These are phyloP conservation scores for Rhizophagus sp. DNA, from an alignment of 192 early-diverging fungal genomes.

Conservation along the genomic window DNA sequence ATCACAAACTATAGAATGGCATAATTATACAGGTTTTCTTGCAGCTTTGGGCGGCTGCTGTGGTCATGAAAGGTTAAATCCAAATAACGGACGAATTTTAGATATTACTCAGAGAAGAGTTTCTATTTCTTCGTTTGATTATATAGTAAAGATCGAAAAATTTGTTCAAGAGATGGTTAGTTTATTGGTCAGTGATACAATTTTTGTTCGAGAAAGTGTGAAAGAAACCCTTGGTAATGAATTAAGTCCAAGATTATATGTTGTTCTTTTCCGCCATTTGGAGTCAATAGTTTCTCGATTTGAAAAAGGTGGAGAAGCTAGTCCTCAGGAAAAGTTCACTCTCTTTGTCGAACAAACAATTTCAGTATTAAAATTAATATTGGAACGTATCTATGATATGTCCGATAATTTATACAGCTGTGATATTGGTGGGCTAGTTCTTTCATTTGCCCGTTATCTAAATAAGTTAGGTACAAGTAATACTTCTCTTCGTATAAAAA, in stretches of 20 bases:
- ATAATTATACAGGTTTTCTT: slow-evolving; percentile 82
- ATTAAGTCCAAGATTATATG: slow-evolving; percentile 64
- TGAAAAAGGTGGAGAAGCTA: slow-evolving; percentile 55
- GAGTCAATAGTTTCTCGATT: slow-evolving; percentile 59
- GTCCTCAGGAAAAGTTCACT: slow-evolving; percentile 57
- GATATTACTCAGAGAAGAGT: slow-evolving; percentile 22
- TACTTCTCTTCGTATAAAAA: slow-evolving; percentile 65
- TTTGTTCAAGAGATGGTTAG: slow-evolving; percentile 74
- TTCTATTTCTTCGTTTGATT: slow-evolving; percentile 35
- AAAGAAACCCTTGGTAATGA: slow-evolving; percentile 79
- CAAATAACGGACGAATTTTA: neutral
- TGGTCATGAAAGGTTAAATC: slow-evolving; percentile 32
- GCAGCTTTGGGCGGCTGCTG: slow-evolving; percentile 77
- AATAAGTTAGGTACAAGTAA: slow-evolving; percentile 58
- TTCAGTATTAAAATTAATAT: slow-evolving; percentile 66
- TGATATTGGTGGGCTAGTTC: slow-evolving; percentile 68
- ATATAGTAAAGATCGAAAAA: slow-evolving; percentile 58
- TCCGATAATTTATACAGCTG: slow-evolving; percentile 59
- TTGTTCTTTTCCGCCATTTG: slow-evolving; percentile 57
- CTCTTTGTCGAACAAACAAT: slow-evolving; percentile 77
- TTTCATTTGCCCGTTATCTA: slow-evolving; percentile 70
- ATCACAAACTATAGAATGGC: slow-evolving; percentile 61
- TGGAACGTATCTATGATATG: slow-evolving; percentile 70
- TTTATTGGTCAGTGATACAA: slow-evolving; percentile 68
- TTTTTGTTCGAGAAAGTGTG: slow-evolving; percentile 72